These are phyloP conservation scores for Candida berthetii DNA, from an alignment of 805 yeast genomes.

Conservation along the genomic window DNA sequence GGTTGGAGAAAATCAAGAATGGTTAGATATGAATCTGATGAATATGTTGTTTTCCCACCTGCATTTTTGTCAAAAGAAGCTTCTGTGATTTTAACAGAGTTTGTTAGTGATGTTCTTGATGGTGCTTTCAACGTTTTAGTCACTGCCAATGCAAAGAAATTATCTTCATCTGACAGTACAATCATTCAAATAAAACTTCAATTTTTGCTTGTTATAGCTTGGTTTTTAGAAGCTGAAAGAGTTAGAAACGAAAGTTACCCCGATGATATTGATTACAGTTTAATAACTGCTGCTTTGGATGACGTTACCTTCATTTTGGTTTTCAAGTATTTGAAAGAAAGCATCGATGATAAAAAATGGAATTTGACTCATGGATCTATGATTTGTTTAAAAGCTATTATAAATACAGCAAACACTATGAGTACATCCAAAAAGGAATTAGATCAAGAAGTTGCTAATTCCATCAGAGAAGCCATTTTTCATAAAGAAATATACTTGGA, in stretches of 20 bases:
- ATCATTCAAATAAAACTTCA: conserved; percentile 19
- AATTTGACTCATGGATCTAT: conserved; percentile 65
- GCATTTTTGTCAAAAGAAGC: conserved; percentile 21
- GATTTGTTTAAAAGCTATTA: conserved; percentile 58
- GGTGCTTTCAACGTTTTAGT: conserved; percentile 71
- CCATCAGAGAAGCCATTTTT: conserved; percentile 63
- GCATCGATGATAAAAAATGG: conserved; percentile 39
- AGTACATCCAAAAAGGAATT: conserved; percentile 34
- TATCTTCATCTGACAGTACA: conserved; percentile 33
- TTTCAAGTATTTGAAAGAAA: conserved; percentile 28
- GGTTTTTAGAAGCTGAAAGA: conserved; percentile 73
- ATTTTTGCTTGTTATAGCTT: conserved; percentile 56
- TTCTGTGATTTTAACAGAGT: conserved; percentile 27
- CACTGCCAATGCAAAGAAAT: conserved; percentile 39
- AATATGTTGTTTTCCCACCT: conserved; percentile 23
- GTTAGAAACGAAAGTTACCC: conserved; percentile 20
- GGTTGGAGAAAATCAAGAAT: conserved; percentile 47
- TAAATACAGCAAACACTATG: conserved; percentile 38
- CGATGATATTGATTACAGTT: conserved; percentile 30
- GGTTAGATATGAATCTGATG: conserved; percentile 19
- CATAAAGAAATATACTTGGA: conserved; percentile 56
- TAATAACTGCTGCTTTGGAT: conserved; percentile 50
- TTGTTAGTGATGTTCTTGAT: conserved; percentile 57
- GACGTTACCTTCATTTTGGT: conserved; percentile 56
- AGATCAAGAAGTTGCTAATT: conserved; percentile 46